Percentiles rank a stretch among this genome's conserved stretches.
Conservation (phyloP, 1,284 basidiomycete genomes). For the Fistulinella cinereoalba region DNA sequence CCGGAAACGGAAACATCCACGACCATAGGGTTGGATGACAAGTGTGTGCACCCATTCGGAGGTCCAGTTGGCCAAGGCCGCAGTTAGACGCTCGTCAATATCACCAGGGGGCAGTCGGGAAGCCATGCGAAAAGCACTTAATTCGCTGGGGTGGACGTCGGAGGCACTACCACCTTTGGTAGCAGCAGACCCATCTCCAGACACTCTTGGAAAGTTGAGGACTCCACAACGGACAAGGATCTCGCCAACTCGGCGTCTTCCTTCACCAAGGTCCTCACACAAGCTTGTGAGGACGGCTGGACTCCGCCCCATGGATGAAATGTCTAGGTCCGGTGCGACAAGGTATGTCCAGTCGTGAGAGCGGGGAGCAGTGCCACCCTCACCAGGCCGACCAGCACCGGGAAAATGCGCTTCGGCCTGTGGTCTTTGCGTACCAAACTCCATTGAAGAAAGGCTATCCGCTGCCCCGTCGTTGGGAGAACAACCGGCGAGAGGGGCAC, state of each 20-base stretch:
- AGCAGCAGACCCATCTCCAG: background rate
- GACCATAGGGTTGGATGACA: conserved; percentile 24
- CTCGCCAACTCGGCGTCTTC: conserved; percentile 20
- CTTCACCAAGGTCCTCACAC: conserved; percentile 15
- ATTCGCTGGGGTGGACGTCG: no score
- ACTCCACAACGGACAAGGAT: conserved; percentile 28
- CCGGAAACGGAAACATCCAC: conserved; percentile 22
- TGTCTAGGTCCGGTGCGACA: conserved; percentile 1
- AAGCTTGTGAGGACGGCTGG: background rate
- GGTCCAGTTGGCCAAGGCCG: conserved; percentile 28
- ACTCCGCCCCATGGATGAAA: background rate
- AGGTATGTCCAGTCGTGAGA: conserved; percentile 4
- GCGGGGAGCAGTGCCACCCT: background rate
- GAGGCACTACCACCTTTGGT: background rate
- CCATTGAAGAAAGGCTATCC: conserved; percentile 10
- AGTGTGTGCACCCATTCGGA: conserved; percentile 29
- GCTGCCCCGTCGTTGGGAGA: conserved; percentile 1
- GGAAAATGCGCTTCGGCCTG: background rate
- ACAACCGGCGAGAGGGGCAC: conserved; percentile 1
- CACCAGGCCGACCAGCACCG: background rate
- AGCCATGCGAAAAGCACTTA: background rate
- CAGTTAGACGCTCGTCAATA: conserved; percentile 8
- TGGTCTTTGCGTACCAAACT: background rate
- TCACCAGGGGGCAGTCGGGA: background rate
- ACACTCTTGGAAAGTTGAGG: conserved; percentile 7